Conservation (phyloP, 345 rosid species). For the Brassica incana region DNA sequence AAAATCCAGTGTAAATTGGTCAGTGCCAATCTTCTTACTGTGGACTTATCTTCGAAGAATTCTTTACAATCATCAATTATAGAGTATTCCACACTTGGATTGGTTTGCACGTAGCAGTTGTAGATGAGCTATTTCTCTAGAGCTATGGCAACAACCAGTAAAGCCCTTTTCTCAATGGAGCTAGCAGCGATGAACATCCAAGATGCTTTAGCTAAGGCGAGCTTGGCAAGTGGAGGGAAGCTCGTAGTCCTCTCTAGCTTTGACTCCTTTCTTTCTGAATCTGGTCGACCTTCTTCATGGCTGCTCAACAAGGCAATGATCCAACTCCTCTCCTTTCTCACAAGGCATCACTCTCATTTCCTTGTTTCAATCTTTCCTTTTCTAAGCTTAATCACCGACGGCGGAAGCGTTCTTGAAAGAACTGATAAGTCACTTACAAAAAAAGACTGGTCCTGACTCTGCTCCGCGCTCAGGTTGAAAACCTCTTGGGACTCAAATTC, state of each 20-base stretch:
- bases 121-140: slow-evolving; percentile 77
- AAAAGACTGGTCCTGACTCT: no score
- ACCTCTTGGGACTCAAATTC: no score
- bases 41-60: neutral
- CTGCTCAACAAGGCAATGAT: slow-evolving; percentile 79
- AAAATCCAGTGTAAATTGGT: neutral
- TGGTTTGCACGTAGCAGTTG: slow-evolving; percentile 60
- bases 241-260: slow-evolving; percentile 60
- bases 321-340: slow-evolving; percentile 70
- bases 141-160: slow-evolving; percentile 60
- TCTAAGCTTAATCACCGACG: neutral
- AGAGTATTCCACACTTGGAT: slow-evolving; percentile 8
- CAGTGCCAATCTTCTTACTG: neutral
- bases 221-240: slow-evolving; percentile 62
- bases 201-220: slow-evolving; percentile 65
- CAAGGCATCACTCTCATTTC: slow-evolving; percentile 67
- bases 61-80: neutral
- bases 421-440: no score
- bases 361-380: slow-evolving; percentile 71
- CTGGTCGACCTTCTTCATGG: slow-evolving; percentile 65
- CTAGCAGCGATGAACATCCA: slow-evolving; percentile 65
- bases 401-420: no score
- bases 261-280: slow-evolving; percentile 63
- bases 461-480: no score
- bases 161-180: slow-evolving; percentile 68